Conservation (phyloP, 345 rosid genomes). For the Excoecaria agallocha region DNA sequence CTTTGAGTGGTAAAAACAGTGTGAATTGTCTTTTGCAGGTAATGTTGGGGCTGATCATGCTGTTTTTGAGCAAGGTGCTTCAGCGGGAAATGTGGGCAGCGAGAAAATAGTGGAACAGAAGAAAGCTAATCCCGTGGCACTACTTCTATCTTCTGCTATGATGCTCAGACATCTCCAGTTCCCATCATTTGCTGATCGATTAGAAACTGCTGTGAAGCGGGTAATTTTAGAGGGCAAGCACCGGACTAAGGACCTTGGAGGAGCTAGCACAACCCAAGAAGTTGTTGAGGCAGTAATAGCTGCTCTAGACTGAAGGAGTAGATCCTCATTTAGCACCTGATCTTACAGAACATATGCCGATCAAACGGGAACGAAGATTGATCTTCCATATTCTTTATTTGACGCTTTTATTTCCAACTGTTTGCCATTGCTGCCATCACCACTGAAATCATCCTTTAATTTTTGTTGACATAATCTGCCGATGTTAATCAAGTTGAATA, state of each 20-base stretch:
- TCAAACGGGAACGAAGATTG: slow-evolving; percentile 7
- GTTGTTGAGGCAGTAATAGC: slow-evolving; percentile 77
- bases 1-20: background rate
- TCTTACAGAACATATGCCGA: slow-evolving; percentile 13
- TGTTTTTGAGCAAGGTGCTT: slow-evolving; percentile 94
- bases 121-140: slow-evolving; percentile 91
- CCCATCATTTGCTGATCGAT: slow-evolving; percentile 85
- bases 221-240: slow-evolving; percentile 65
- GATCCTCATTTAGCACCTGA: slow-evolving; percentile 11
- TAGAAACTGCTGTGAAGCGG: slow-evolving; percentile 75
- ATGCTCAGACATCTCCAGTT: slow-evolving; percentile 97
- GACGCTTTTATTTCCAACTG: background rate
- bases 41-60: slow-evolving; percentile 95
- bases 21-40: slow-evolving; percentile 43
- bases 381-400: slow-evolving; percentile 17
- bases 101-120: slow-evolving; percentile 54
- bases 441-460: background rate
- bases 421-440: slow-evolving; percentile 5
- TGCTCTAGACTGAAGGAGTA: slow-evolving; percentile 40
- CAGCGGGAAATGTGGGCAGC: slow-evolving; percentile 92
- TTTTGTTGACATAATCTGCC: slow-evolving; percentile 24
- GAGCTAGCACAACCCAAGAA: slow-evolving; percentile 67
- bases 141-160: slow-evolving; percentile 95
- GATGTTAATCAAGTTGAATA: background rate
- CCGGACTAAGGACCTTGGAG: slow-evolving; percentile 86